phyloP scores from a whole-genome alignment of 768 basidiomycete genomes.

The Steccherinum ochraceum region DNA sequence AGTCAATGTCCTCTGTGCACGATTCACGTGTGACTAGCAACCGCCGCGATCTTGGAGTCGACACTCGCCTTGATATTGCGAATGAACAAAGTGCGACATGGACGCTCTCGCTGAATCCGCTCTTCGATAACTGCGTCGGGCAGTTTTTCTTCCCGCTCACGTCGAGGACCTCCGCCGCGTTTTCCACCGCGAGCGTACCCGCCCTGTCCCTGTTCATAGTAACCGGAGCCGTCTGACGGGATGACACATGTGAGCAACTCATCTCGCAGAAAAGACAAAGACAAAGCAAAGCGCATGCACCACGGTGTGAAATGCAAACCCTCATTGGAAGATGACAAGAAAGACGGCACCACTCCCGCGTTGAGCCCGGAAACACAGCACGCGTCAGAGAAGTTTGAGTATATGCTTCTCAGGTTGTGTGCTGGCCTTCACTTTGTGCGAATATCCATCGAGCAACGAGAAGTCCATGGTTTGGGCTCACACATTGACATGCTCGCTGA shows the following conservation, averaged over 20 bases:
- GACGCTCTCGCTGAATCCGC: slow-evolving; percentile 88
- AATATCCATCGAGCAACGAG: not conserved
- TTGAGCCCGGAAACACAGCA: not conserved
- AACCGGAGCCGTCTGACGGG: slow-evolving; percentile 61
- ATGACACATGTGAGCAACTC: slow-evolving; percentile 16
- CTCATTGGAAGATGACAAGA: not conserved
- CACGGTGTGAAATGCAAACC: not conserved
- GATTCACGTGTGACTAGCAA: not conserved
- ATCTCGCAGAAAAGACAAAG: slow-evolving; percentile 1
- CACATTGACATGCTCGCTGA: slow-evolving; percentile 10
- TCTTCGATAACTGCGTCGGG: slow-evolving; percentile 92
- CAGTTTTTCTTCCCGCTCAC: slow-evolving; percentile 83
- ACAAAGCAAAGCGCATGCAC: slow-evolving; percentile 1
- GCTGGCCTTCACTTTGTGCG: not conserved
- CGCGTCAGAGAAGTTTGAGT: not conserved
- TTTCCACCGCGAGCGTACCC: slow-evolving; percentile 28
- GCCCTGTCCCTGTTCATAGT: slow-evolving; percentile 43
- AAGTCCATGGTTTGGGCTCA: slow-evolving; percentile 9
- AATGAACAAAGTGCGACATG: slow-evolving; percentile 94
- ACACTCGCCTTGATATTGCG: slow-evolving; percentile 94
- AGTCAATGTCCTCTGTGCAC: not conserved
- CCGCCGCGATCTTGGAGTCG: not conserved
- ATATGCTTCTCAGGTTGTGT: not conserved
- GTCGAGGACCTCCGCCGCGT: slow-evolving; percentile 37
- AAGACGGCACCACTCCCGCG: not conserved